These are phyloP conservation scores for Xylariaceae sp. DNA, from an alignment of 2,329 filamentous ascomycete species.

Conservation along the genomic window DNA sequence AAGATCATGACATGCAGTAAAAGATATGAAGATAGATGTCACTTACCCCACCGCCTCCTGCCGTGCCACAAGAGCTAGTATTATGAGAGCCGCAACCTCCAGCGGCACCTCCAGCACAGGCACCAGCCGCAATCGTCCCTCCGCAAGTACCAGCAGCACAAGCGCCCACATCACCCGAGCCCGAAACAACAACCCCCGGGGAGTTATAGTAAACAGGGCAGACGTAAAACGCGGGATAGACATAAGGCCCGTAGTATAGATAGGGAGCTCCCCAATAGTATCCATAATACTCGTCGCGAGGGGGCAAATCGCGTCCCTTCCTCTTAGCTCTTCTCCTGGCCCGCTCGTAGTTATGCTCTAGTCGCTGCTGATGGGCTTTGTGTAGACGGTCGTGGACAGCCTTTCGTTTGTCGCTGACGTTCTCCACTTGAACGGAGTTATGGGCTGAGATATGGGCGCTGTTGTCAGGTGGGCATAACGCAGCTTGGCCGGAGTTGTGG, in stretches of 20 bases:
- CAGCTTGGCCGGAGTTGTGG: slow-evolving; percentile 44
- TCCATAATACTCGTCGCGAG: slow-evolving; percentile 44
- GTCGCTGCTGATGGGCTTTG: slow-evolving; percentile 28
- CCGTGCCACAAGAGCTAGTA: slow-evolving; percentile 15
- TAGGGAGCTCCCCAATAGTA: slow-evolving; percentile 53
- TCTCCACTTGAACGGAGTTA: slow-evolving; percentile 52
- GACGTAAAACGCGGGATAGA: slow-evolving; percentile 37
- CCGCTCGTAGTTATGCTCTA: slow-evolving; percentile 55
- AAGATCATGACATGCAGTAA: too few species aligned
- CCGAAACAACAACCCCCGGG: slow-evolving; percentile 34
- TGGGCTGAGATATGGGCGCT: slow-evolving; percentile 71
- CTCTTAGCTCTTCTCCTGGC: slow-evolving; percentile 47
- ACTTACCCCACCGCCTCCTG: slow-evolving; percentile 17
- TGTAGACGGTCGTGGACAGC: slow-evolving; percentile 36
- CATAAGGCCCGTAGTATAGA: slow-evolving; percentile 41
- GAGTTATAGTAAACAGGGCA: slow-evolving; percentile 32
- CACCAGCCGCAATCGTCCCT: slow-evolving; percentile 34
- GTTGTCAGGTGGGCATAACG: slow-evolving; percentile 50
- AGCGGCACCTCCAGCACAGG: slow-evolving; percentile 34
- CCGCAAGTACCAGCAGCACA: slow-evolving; percentile 49
- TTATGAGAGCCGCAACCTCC: slow-evolving; percentile 24
- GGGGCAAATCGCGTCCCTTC: slow-evolving; percentile 46
- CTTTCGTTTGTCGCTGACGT: slow-evolving; percentile 22
- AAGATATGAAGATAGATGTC: too few species aligned
- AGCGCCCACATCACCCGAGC: slow-evolving; percentile 35